These are phyloP conservation scores for Aureoboletus auriporus DNA, from an alignment of 768 basidiomycete species.

Conservation along the genomic window DNA sequence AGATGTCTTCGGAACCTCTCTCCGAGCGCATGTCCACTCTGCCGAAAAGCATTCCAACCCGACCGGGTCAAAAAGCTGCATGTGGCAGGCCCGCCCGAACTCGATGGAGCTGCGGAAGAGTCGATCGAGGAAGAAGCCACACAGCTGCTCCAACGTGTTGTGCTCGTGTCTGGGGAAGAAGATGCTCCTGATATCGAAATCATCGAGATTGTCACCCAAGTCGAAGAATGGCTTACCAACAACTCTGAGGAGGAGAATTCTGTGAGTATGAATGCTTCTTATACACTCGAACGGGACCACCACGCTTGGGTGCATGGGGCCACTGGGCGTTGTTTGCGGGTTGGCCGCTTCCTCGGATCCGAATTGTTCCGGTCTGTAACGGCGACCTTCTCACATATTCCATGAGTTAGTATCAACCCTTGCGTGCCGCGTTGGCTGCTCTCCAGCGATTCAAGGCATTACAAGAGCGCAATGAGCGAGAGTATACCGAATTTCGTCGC, in stretches of 20 bases:
- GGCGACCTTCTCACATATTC: conserved; percentile 18
- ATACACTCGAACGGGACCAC: background rate
- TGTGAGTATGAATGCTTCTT: conserved; percentile 20
- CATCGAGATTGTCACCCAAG: conserved; percentile 41
- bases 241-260: conserved; percentile 38
- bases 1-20: conserved; percentile 54
- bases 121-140: conserved; percentile 40
- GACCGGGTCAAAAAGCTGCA: conserved; percentile 64
- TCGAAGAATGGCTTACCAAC: conserved; percentile 47
- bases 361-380: conserved; percentile 18
- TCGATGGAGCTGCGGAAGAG: conserved; percentile 33
- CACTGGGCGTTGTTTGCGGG: background rate
- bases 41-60: conserved; percentile 56
- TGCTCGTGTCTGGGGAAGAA: conserved; percentile 32
- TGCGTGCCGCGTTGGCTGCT: conserved; percentile 31
- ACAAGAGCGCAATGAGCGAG: conserved; percentile 31
- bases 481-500: conserved; percentile 29
- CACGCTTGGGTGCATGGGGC: background rate
- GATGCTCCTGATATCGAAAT: conserved; percentile 31
- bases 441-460: conserved; percentile 38
- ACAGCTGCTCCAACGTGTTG: conserved; percentile 34
- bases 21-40: conserved; percentile 60
- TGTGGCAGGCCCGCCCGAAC: conserved; percentile 45
- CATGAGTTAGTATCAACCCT: conserved; percentile 29
- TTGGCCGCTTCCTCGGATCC: conserved; percentile 8